phyloP scores from a whole-genome alignment of 73 alveolate genomes.

The Blepharisma japonicum region DNA sequence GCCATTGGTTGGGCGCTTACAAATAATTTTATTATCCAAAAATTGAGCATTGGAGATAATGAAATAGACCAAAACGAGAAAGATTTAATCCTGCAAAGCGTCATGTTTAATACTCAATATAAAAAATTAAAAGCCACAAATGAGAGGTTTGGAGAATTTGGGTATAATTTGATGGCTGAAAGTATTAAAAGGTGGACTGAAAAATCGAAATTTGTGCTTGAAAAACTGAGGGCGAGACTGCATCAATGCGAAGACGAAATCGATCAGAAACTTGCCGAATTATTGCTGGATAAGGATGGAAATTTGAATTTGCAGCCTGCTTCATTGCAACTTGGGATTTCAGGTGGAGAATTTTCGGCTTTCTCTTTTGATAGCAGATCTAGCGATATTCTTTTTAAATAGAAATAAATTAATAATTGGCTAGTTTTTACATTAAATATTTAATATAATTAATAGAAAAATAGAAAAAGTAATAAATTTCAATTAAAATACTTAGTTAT shows the following conservation, averaged over 20 bases:
- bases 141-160: slow-evolving; percentile 65
- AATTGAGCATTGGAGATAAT: slow-evolving; percentile 65
- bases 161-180: slow-evolving; percentile 65
- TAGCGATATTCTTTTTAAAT: too few species aligned
- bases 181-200: slow-evolving; percentile 59
- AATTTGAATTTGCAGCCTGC: slow-evolving; percentile 41
- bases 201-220: slow-evolving; percentile 52
- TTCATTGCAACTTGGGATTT: neutral
- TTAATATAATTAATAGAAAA: too few species aligned
- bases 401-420: too few species aligned
- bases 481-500: too few species aligned
- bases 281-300: slow-evolving; percentile 46
- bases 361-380: too few species aligned
- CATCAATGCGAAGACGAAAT: slow-evolving; percentile 56
- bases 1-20: slow-evolving; percentile 63
- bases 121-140: slow-evolving; percentile 61
- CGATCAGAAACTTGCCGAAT: slow-evolving; percentile 62
- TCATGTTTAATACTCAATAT: slow-evolving; percentile 64
- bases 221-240: slow-evolving; percentile 53
- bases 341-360: too few species aligned
- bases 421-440: too few species aligned
- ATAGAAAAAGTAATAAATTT: too few species aligned
- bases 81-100: slow-evolving; percentile 55
- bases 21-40: slow-evolving; percentile 64
- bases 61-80: slow-evolving; percentile 48